A percentile compares a stretch with the other conserved stretches of the same genome.
Conservation (phyloP, 768 basidiomycete species). For the Tylopilus balloui region DNA sequence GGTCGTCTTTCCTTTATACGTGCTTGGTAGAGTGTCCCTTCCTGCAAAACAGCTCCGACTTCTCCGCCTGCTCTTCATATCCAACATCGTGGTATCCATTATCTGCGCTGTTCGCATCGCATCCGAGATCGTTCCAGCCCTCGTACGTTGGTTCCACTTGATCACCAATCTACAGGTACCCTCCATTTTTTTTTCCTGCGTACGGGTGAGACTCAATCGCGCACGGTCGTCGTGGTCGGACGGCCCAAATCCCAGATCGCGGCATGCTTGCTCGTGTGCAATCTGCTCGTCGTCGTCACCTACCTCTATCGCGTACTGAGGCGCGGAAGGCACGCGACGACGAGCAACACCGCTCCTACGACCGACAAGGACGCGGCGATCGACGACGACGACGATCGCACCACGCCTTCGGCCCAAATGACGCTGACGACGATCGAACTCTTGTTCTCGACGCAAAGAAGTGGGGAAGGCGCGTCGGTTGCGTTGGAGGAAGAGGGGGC, state of each 20-base stretch:
- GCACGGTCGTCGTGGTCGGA: no score
- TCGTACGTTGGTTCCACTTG: background rate
- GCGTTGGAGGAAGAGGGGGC: background rate
- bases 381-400: background rate
- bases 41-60: constrained; percentile 2
- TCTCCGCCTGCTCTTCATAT: constrained; percentile 9
- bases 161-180: constrained; percentile 8
- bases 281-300: constrained; percentile 24
- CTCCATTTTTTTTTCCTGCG: no score
- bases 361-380: background rate
- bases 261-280: constrained; percentile 16
- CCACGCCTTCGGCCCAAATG: background rate
- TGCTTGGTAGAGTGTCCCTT: constrained; percentile 5
- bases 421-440: constrained; percentile 15
- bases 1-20: constrained; percentile 1
- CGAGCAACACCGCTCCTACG: background rate
- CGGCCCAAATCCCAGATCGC: no score
- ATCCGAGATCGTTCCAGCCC: background rate
- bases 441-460: background rate
- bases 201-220: no score
- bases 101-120: background rate
- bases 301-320: constrained; percentile 22
- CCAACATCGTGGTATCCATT: background rate
- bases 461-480: background rate
- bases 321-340: background rate